A percentile compares a stretch with the other conserved stretches of the same genome.
These are phyloP conservation scores for Puccinia novopanici DNA, from an alignment of 1,284 basidiomycete genomes.

Conservation along the genomic window DNA sequence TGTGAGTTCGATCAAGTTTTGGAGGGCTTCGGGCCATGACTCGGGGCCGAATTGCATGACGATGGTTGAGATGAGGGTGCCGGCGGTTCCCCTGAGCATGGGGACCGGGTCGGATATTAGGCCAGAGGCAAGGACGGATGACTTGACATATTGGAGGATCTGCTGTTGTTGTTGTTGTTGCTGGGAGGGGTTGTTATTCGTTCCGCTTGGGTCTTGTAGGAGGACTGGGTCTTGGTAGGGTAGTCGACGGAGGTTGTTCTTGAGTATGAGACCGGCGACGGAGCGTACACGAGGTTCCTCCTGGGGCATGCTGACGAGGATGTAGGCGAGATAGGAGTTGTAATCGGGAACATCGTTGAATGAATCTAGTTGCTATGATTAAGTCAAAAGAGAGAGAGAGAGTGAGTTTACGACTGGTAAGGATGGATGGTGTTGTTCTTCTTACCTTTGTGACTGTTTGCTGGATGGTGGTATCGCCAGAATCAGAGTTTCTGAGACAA, in stretches of 20 bases:
- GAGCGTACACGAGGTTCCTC: slow-evolving; percentile 89
- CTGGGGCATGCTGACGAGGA: slow-evolving; percentile 75
- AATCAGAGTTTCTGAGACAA: slow-evolving; percentile 80
- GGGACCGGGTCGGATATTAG: slow-evolving; percentile 72
- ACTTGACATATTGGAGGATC: slow-evolving; percentile 77
- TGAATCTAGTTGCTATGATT: slow-evolving; percentile 75
- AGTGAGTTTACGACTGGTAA: too few relatives aligned
- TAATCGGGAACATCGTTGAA: slow-evolving; percentile 90
- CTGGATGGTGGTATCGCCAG: slow-evolving; percentile 69
- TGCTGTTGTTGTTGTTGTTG: slow-evolving; percentile 61
- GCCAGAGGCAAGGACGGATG: slow-evolving; percentile 71
- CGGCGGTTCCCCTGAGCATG: slow-evolving; percentile 87
- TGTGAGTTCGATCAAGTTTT: slow-evolving; percentile 75
- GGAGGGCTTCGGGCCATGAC: slow-evolving; percentile 89
- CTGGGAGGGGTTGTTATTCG: slow-evolving; percentile 65
- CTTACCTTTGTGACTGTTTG: slow-evolving; percentile 72
- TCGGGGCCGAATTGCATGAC: slow-evolving; percentile 72
- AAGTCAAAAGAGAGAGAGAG: slow-evolving; percentile 23
- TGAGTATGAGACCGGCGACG: slow-evolving; percentile 93
- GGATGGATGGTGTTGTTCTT: too few relatives aligned
- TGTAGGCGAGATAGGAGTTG: slow-evolving; percentile 92
- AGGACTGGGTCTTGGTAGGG: slow-evolving; percentile 39
- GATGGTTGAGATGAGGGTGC: slow-evolving; percentile 83
- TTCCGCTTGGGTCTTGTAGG: slow-evolving; percentile 60
- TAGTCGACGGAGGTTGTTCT: slow-evolving; percentile 72